phyloP scores from a whole-genome alignment of 1,139 yeast genomes.

The Sugiyamaella xylanicola region DNA sequence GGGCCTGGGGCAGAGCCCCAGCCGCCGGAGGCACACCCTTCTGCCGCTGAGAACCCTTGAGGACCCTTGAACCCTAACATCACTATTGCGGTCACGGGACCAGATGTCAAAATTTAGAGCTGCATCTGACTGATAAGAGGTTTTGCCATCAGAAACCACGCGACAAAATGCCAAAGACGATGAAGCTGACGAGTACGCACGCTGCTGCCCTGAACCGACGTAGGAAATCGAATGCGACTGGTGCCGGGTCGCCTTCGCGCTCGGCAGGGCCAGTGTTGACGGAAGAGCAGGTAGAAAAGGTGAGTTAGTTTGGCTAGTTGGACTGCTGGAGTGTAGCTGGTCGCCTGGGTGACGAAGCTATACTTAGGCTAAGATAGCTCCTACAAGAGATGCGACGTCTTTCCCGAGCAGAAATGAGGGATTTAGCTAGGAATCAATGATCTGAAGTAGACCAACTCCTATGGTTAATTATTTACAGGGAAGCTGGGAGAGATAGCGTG shows the following conservation, averaged over 20 bases:
- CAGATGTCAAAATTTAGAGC: background rate
- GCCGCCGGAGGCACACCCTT: background rate
- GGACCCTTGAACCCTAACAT: background rate
- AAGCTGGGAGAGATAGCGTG: too few relatives aligned
- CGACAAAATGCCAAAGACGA: background rate
- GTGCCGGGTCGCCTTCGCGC: background rate
- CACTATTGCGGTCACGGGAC: background rate
- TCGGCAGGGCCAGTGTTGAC: constrained; percentile 18
- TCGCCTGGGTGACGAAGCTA: background rate
- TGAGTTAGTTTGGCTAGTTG: constrained; percentile 8
- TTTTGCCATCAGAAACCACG: background rate
- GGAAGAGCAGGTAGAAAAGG: constrained; percentile 27
- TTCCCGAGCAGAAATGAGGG: too few relatives aligned
- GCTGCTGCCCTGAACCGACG: constrained; percentile 13
- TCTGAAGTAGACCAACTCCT: too few relatives aligned
- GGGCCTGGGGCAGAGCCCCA: constrained; percentile 1
- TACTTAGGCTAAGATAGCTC: too few relatives aligned
- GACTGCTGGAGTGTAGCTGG: background rate
- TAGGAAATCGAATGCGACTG: constrained; percentile 13
- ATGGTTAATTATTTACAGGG: too few relatives aligned
- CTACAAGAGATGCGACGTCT: too few relatives aligned
- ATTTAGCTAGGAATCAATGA: too few relatives aligned
- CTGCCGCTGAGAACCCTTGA: background rate
- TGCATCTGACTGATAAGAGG: background rate
- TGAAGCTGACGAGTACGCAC: constrained; percentile 6